Evolutionary conservation across 352 stramenopile species (phyloP).

Genomic region (Sclerospora graminicola): DNA sequence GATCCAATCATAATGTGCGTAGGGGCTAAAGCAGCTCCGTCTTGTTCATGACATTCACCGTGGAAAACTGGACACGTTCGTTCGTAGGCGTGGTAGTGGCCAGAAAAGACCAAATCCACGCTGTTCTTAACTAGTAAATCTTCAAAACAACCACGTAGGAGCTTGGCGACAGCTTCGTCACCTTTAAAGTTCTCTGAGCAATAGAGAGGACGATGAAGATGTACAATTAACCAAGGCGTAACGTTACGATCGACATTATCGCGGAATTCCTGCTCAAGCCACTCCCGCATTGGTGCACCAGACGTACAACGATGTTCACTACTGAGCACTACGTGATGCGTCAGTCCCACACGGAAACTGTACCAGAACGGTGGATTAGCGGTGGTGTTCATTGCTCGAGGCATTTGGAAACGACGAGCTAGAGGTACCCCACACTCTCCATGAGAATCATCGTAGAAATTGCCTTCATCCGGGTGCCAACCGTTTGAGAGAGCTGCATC

Average conservation of each 20-base stretch:
- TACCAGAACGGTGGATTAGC: conserved; percentile 45
- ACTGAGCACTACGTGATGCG: conserved; percentile 36
- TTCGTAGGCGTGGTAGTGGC: conserved; percentile 55
- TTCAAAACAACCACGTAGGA: conserved; percentile 30
- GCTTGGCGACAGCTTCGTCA: conserved; percentile 19
- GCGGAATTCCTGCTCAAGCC: conserved; percentile 32
- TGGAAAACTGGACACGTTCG: conserved; percentile 39
- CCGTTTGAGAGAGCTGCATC: conserved; percentile 13
- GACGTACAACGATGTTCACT: conserved; percentile 36
- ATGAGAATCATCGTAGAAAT: conserved; percentile 35
- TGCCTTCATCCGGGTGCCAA: conserved; percentile 8
- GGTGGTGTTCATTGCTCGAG: conserved; percentile 11
- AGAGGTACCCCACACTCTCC: conserved; percentile 82
- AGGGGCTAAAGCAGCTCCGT: conserved; percentile 14
- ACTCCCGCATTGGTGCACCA: conserved; percentile 29
- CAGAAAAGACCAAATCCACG: conserved; percentile 42
- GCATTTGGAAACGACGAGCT: conserved; percentile 61
- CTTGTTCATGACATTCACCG: conserved; percentile 13
- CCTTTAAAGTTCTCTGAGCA: conserved; percentile 16
- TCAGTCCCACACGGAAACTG: conserved; percentile 31
- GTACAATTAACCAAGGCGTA: conserved; percentile 46
- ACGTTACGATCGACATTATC: conserved; percentile 27
- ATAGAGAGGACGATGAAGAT: conserved; percentile 48
- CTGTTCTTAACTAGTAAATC: conserved; percentile 22
- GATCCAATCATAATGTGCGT: conserved; percentile 46